Evolutionary conservation across 306 rosid genomes (phyloP).

Genomic region (Vigna angularis): DNA sequence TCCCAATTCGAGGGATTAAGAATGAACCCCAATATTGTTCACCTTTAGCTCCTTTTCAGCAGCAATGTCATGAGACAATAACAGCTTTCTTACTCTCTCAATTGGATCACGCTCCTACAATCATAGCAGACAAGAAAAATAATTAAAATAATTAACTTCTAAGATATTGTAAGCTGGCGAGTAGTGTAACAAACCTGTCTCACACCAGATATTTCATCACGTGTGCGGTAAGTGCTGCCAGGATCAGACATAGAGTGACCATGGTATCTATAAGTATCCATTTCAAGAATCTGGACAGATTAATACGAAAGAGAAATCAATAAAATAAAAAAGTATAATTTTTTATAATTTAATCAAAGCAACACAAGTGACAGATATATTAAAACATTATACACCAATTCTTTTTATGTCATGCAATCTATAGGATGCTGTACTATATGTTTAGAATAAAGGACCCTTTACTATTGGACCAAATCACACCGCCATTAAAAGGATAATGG

Average conservation of each 20-base stretch:
- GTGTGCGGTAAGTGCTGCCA: constrained; percentile 97
- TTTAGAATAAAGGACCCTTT: not conserved
- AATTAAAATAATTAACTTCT: constrained; percentile 14
- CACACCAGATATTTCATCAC: constrained; percentile 96
- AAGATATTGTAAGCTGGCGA: not conserved
- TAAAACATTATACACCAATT: constrained; percentile 4
- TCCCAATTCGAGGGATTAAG: constrained; percentile 10
- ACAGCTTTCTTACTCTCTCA: constrained; percentile 89
- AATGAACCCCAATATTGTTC: constrained; percentile 32
- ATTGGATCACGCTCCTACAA: constrained; percentile 95
- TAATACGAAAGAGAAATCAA: constrained; percentile 37
- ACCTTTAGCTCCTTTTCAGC: constrained; percentile 95
- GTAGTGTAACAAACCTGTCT: constrained; percentile 72
- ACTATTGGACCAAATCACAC: not conserved
- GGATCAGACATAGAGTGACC: constrained; percentile 99
- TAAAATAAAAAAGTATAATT: constrained; percentile 9
- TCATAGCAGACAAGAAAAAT: constrained; percentile 30
- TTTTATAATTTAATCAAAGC: constrained; percentile 32
- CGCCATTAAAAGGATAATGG: not conserved
- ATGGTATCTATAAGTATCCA: constrained; percentile 99
- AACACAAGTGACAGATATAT: constrained; percentile 13
- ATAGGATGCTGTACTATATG: not conserved
- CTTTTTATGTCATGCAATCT: not conserved
- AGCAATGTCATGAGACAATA: constrained; percentile 75
- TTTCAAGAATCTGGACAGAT: constrained; percentile 85